Conservation (phyloP, 306 rosid genomes). For the Castanospermum australe region DNA sequence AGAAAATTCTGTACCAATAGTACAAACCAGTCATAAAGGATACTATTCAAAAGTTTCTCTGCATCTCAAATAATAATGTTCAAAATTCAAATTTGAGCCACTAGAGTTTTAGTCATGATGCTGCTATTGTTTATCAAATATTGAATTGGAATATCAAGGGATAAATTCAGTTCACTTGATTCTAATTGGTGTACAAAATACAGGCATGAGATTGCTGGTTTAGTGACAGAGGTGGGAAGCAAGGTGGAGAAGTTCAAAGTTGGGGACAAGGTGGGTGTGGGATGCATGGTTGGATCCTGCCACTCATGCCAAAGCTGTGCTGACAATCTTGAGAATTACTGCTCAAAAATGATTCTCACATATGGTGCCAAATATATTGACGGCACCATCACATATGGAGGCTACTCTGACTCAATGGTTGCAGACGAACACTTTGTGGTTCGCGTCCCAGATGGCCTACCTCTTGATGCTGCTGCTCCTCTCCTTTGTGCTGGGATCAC, state of each 20-base stretch:
- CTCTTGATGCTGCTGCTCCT: slow-evolving; percentile 43
- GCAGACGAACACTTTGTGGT: slow-evolving; percentile 28
- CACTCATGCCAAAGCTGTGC: slow-evolving; percentile 33
- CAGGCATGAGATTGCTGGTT: slow-evolving; percentile 51
- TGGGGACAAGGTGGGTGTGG: slow-evolving; percentile 50
- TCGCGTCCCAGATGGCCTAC: slow-evolving; percentile 11
- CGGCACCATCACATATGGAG: slow-evolving; percentile 37
- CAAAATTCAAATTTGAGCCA: too few species aligned
- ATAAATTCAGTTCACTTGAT: background rate
- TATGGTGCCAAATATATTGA: slow-evolving; percentile 4
- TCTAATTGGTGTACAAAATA: background rate
- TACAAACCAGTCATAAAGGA: too few species aligned
- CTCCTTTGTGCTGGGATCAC: slow-evolving; percentile 51
- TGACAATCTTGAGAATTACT: slow-evolving; percentile 40
- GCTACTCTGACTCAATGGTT: slow-evolving; percentile 39
- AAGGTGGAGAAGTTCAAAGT: slow-evolving; percentile 37
- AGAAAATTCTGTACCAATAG: background rate
- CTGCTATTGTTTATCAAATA: too few species aligned
- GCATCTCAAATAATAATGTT: too few species aligned
- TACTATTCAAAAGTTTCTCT: too few species aligned
- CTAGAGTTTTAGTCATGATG: too few species aligned
- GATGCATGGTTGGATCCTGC: slow-evolving; percentile 44
- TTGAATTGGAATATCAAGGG: background rate
- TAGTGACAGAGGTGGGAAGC: slow-evolving; percentile 49
- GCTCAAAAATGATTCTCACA: slow-evolving; percentile 23